These are phyloP conservation scores for Helicocarpus griseus DNA, from an alignment of 2,329 filamentous ascomycete genomes.

Conservation along the genomic window DNA sequence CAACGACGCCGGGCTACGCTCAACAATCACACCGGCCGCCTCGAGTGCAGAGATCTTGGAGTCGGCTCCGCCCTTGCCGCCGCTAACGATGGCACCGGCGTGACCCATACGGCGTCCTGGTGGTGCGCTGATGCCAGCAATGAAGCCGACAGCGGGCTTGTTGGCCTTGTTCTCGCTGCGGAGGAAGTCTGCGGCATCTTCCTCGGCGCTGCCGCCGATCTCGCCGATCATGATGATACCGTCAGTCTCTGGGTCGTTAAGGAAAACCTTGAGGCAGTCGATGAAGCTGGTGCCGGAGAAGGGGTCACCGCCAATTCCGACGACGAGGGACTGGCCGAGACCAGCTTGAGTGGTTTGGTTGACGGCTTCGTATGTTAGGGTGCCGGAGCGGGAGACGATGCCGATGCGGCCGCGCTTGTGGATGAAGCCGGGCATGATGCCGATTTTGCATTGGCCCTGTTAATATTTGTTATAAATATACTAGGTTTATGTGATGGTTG, in stretches of 20 bases:
- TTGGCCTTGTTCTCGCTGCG: conserved; percentile 82
- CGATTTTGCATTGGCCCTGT: conserved; percentile 95
- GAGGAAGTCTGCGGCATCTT: conserved; percentile 95
- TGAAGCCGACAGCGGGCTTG: conserved; percentile 97
- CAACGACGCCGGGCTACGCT: conserved; percentile 83
- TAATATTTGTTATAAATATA: conserved; percentile 3
- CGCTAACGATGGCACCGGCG: conserved; percentile 94
- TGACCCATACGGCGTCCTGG: conserved; percentile 97
- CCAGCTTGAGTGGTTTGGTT: conserved; percentile 98
- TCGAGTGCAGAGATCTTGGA: conserved; percentile 96
- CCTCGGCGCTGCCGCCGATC: conserved; percentile 94
- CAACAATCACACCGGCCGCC: conserved; percentile 86
- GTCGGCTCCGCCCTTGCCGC: conserved; percentile 95
- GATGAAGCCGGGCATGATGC: conserved; percentile 99
- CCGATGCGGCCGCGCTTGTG: conserved; percentile 98
- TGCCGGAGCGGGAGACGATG: conserved; percentile 96
- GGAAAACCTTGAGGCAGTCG: conserved; percentile 95
- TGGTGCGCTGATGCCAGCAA: conserved; percentile 94
- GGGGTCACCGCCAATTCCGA: conserved; percentile 96
- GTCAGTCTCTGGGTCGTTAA: conserved; percentile 90
- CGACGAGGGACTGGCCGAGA: conserved; percentile 93
- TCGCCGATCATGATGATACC: conserved; percentile 99
- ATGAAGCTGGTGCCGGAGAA: conserved; percentile 99
- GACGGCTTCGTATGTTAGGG: conserved; percentile 97
- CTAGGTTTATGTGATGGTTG: too few species aligned